phyloP scores from a whole-genome alignment of 768 basidiomycete species.

The Pisolithus tinctorius region DNA sequence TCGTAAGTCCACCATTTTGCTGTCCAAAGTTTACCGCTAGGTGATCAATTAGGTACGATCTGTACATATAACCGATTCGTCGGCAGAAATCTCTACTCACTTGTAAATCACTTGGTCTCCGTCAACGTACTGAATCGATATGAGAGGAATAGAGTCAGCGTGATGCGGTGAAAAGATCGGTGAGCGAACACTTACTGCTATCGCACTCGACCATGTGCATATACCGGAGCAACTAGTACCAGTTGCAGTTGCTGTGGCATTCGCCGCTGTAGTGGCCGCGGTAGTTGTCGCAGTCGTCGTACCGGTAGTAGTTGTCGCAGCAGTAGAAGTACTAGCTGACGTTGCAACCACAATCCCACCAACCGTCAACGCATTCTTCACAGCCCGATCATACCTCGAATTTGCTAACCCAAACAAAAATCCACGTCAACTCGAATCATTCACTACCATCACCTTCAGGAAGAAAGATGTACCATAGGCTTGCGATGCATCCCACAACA shows the following conservation, averaged over 20 bases:
- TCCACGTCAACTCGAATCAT: background rate
- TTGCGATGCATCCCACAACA: slow-evolving; percentile 40
- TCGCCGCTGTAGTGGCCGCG: background rate
- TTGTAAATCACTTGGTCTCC: slow-evolving; percentile 35
- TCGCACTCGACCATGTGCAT: slow-evolving; percentile 32
- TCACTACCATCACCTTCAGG: background rate
- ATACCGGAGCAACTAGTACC: slow-evolving; percentile 35
- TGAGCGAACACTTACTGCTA: slow-evolving; percentile 29
- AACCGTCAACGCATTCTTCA: slow-evolving; percentile 34
- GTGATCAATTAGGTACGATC: background rate
- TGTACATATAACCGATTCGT: background rate
- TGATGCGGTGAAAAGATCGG: background rate
- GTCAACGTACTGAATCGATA: slow-evolving; percentile 32
- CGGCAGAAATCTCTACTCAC: slow-evolving; percentile 23
- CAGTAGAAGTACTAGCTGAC: slow-evolving; percentile 18
- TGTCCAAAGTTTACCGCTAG: slow-evolving; percentile 44
- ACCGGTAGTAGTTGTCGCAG: slow-evolving; percentile 3
- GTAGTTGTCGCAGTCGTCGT: slow-evolving; percentile 9
- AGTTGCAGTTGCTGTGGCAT: slow-evolving; percentile 8
- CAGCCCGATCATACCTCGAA: slow-evolving; percentile 33
- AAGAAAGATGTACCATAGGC: slow-evolving; percentile 29
- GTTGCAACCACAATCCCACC: slow-evolving; percentile 4
- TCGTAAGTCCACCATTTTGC: slow-evolving; percentile 43
- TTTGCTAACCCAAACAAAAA: slow-evolving; percentile 27
- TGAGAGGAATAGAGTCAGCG: background rate